These are phyloP conservation scores for Termitomyces sp. DNA, from an alignment of 768 basidiomycete genomes.

Conservation along the genomic window DNA sequence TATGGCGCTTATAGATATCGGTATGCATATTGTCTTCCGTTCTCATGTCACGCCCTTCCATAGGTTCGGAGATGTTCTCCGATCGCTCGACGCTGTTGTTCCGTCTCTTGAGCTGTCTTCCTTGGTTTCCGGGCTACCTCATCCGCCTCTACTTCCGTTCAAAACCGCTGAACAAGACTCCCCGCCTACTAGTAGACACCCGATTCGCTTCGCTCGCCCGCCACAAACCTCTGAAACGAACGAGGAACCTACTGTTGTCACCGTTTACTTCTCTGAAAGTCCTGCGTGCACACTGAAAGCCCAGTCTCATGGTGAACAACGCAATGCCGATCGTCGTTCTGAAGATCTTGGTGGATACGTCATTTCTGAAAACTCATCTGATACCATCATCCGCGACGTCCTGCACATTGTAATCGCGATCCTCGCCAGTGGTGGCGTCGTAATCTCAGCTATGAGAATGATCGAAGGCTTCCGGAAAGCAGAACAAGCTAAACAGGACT, in stretches of 20 bases:
- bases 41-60: conserved; percentile 3
- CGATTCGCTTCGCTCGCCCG: neutral
- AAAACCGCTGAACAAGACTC: neutral
- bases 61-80: conserved; percentile 6
- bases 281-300: neutral
- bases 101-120: conserved; percentile 5
- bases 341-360: conserved; percentile 1
- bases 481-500: conserved; percentile 2
- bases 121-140: neutral
- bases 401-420: neutral
- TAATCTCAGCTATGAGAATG: neutral
- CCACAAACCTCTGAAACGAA: neutral
- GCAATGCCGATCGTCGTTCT: neutral
- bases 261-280: neutral
- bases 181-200: neutral
- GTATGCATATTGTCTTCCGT: neutral
- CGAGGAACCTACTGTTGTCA: neutral
- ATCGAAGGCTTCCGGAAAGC: neutral
- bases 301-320: neutral
- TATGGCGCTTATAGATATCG: neutral
- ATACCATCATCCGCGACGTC: neutral
- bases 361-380: neutral
- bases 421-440: conserved; percentile 1
- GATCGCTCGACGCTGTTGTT: conserved; percentile 3
- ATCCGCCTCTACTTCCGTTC: neutral